Evolutionary conservation across 768 basidiomycete species (phyloP).

Genomic region (Porpolomopsis calyptriformis): DNA sequence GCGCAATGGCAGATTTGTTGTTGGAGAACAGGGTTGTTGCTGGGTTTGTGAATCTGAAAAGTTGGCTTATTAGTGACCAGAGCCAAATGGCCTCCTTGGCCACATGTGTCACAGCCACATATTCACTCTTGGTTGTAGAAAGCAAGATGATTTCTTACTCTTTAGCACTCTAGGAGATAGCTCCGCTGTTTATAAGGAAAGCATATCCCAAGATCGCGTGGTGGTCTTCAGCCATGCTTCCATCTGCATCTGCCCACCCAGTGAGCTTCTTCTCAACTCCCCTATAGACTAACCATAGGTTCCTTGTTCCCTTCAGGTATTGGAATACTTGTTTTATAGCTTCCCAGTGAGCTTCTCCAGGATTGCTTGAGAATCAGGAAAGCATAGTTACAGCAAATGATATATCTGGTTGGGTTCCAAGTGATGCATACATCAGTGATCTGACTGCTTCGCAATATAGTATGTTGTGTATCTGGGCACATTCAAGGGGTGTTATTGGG

Average conservation of each 20-base stretch:
- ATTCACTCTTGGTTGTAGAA: conserved; percentile 12
- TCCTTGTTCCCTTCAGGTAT: conserved; percentile 20
- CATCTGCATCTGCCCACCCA: conserved; percentile 16
- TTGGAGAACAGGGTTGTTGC: conserved; percentile 4
- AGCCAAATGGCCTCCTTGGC: conserved; percentile 20
- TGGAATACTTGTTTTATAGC: conserved; percentile 14
- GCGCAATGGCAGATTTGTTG: no score
- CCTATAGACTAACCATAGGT: conserved; percentile 11
- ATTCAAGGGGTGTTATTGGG: neutral
- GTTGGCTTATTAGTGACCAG: conserved; percentile 14
- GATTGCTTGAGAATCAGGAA: conserved; percentile 17
- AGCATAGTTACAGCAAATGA: conserved; percentile 18
- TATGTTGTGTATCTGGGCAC: neutral
- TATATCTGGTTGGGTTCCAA: conserved; percentile 25
- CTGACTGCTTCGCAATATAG: conserved; percentile 13
- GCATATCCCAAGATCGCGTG: conserved; percentile 21
- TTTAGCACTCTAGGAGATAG: conserved; percentile 19
- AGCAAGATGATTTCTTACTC: conserved; percentile 13
- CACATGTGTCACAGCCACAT: conserved; percentile 12
- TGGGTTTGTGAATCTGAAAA: conserved; percentile 4
- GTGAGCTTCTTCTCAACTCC: conserved; percentile 11
- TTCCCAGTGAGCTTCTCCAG: conserved; percentile 2
- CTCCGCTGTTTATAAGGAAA: conserved; percentile 19
- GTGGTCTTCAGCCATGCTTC: conserved; percentile 13
- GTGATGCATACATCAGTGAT: conserved; percentile 22